A percentile compares a stretch with the other conserved stretches of the same genome.
phyloP scores from a whole-genome alignment of 495 filamentous ascomycete species.

The Penicillium subrubescens region DNA sequence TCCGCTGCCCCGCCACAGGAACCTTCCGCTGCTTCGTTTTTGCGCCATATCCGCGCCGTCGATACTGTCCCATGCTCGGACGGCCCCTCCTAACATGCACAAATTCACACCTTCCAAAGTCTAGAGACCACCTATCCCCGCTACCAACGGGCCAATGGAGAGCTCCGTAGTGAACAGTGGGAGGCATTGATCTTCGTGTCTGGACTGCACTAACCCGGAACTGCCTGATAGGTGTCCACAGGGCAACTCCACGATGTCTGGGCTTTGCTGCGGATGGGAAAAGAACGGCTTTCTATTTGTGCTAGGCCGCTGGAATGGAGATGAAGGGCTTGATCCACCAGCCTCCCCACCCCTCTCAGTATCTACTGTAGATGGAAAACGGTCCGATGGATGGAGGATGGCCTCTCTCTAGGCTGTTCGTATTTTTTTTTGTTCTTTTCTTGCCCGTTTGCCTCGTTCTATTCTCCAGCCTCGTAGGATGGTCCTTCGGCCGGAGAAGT shows the following conservation, averaged over 20 bases:
- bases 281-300: slow-evolving; percentile 7
- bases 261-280: background rate
- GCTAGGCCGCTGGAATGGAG: slow-evolving; percentile 1
- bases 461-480: background rate
- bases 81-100: background rate
- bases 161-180: slow-evolving; percentile 14
- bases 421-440: background rate
- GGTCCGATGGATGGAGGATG: background rate
- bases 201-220: slow-evolving; percentile 20
- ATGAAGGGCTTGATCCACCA: background rate
- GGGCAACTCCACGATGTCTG: slow-evolving; percentile 2
- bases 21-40: slow-evolving; percentile 30
- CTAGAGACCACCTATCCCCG: slow-evolving; percentile 2
- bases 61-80: background rate
- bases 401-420: background rate
- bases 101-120: slow-evolving; percentile 2
- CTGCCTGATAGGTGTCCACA: slow-evolving; percentile 15
- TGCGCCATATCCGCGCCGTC: slow-evolving; percentile 18
- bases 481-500: slow-evolving; percentile 2
- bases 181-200: slow-evolving; percentile 21
- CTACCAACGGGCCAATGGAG: slow-evolving; percentile 14
- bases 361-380: background rate
- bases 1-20: slow-evolving; percentile 24
- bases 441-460: background rate
- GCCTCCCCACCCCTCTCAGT: background rate